These are phyloP conservation scores for Coprinopsis marcescibilis DNA, from an alignment of 768 basidiomycete species.

Conservation along the genomic window DNA sequence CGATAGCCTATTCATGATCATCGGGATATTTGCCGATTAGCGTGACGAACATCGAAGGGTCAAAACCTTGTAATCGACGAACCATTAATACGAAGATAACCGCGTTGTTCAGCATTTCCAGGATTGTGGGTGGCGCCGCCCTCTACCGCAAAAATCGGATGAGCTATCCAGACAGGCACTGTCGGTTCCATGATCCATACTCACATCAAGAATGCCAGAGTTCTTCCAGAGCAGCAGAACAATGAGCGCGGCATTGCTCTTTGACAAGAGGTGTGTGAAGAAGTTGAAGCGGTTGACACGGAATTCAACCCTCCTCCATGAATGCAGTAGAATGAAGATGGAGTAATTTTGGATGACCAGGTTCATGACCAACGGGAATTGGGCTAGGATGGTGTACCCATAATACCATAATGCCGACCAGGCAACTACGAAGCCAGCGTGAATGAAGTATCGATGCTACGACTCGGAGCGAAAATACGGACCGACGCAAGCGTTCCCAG, in stretches of 20 bases:
- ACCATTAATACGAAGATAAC: constrained; percentile 10
- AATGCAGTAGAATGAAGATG: constrained; percentile 5
- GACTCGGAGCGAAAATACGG: not conserved
- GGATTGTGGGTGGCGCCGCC: not conserved
- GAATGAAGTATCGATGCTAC: not conserved
- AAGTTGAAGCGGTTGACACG: not conserved
- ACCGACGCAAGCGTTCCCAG: not conserved
- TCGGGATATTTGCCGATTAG: not conserved
- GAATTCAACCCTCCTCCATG: constrained; percentile 5
- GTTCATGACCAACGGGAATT: constrained; percentile 4
- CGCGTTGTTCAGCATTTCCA: constrained; percentile 10
- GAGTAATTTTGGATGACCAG: constrained; percentile 9
- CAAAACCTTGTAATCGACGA: too few species aligned
- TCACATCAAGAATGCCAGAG: constrained; percentile 9
- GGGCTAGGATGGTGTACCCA: not conserved
- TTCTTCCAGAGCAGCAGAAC: constrained; percentile 9
- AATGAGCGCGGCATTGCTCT: constrained; percentile 6
- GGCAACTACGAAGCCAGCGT: not conserved
- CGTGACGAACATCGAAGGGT: not conserved
- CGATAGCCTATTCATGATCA: constrained; percentile 1
- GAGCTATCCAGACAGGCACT: not conserved
- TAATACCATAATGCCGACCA: constrained; percentile 1
- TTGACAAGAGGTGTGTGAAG: constrained; percentile 6
- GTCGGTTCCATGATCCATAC: not conserved
- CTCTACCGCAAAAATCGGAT: not conserved